Base-by-base conservation (phyloP, 2,329 filamentous ascomycete species). In the Pseudogymnoascus sp. region DNA sequence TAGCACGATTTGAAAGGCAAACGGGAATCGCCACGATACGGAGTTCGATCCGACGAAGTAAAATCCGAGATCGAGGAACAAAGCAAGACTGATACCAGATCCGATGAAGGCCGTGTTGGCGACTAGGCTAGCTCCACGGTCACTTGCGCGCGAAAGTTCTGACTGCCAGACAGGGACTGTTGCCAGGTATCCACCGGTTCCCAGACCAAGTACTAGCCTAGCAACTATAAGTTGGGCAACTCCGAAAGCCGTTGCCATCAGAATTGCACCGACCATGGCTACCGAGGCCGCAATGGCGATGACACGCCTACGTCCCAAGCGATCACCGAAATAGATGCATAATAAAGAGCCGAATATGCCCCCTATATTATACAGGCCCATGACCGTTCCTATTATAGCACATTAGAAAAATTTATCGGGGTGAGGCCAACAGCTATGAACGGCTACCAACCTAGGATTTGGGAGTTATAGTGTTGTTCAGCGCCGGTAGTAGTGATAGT, bases 41-140 rank as follows among this genome's bases (percentile, higher is more conserved):
- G 50, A 75, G 72, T 4, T 73, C 78, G 5, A 61, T 8, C 78
- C 77, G 65, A 81, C 82, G 63, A 82, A 75, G 37, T 42, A 63
- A 35, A 79, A 77, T 18, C 82, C 82, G 18, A 82, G 78, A 64
- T 84, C 81, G 61, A 85, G 77, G 82, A 82, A 85, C 70, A 84
- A 83, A 1, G 79, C 80, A 37, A 84, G 76, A 71, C 80, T 81
- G 71, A 84, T 79, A 53, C 82, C 82, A 25, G 76, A 74, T 0
- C 80, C 82, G 65, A 83, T 82, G 25, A 83, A 63, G 2, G 80
- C 79, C 10, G 80, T 81, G 68, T 84, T 80, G 33, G 83, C 77
- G 78, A 83, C 82, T 72, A 84, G 80, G 3, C 83, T 73, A 65
- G 81, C 81, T 21, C 82, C 82, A 59, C 82, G 77, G 66, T 82